Conservation (phyloP, 192 early-diverging fungal genomes). For the Fimicolochytrium jonesii region DNA sequence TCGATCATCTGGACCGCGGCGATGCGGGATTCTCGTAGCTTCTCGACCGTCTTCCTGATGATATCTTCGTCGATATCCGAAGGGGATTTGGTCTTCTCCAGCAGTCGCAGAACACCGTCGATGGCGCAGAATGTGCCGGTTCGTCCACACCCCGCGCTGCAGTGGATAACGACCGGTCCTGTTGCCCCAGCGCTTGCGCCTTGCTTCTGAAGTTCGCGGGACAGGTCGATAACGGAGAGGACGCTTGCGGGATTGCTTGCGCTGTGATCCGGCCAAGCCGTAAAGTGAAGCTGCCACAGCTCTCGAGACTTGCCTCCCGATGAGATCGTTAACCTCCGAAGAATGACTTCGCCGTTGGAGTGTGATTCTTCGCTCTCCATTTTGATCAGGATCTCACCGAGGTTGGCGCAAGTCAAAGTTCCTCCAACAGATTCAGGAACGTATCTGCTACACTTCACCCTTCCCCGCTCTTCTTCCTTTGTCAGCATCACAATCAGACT, state of each 20-base stretch:
- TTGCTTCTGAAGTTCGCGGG: slow-evolving; percentile 29
- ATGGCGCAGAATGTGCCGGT: slow-evolving; percentile 53
- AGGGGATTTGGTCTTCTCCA: slow-evolving; percentile 6
- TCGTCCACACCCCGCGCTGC: slow-evolving; percentile 54
- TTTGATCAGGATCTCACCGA: slow-evolving; percentile 49
- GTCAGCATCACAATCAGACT: slow-evolving; percentile 88
- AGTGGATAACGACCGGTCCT: slow-evolving; percentile 56
- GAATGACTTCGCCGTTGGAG: slow-evolving; percentile 23
- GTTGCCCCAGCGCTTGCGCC: not conserved
- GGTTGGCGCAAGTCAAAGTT: slow-evolving; percentile 15
- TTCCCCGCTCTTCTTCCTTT: slow-evolving; percentile 65
- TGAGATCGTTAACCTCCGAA: slow-evolving; percentile 19
- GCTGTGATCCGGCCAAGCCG: slow-evolving; percentile 82
- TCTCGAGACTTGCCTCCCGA: slow-evolving; percentile 18
- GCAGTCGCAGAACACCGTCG: slow-evolving; percentile 33
- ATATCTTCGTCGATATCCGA: not conserved
- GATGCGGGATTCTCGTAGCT: slow-evolving; percentile 43
- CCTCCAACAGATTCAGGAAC: slow-evolving; percentile 63
- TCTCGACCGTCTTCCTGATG: slow-evolving; percentile 34
- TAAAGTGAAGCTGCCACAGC: slow-evolving; percentile 72
- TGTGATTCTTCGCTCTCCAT: slow-evolving; percentile 46
- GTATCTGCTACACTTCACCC: slow-evolving; percentile 78
- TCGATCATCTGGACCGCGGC: slow-evolving; percentile 52
- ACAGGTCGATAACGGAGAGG: slow-evolving; percentile 40
- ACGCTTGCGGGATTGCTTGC: slow-evolving; percentile 35